A percentile compares a stretch with the other conserved stretches of the same genome.
Conservation (phyloP, 2,329 filamentous ascomycete species). For the Pezicula neosporulosa region DNA sequence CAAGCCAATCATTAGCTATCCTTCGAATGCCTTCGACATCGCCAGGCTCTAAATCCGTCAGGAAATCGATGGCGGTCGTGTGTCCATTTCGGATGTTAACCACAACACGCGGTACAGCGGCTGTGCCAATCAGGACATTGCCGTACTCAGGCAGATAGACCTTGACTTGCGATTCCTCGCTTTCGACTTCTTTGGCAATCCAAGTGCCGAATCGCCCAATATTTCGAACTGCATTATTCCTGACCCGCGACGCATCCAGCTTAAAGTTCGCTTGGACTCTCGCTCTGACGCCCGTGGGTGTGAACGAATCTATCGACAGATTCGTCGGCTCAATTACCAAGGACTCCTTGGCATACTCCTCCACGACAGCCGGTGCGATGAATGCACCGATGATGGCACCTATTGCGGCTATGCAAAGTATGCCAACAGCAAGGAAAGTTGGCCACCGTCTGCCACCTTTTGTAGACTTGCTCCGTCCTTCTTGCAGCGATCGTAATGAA, state of each 20-base stretch:
- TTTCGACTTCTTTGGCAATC: conserved; percentile 75
- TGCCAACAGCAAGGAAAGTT: conserved; percentile 67
- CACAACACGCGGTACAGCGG: conserved; percentile 69
- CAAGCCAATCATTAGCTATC: conserved; percentile 85
- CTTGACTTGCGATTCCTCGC: conserved; percentile 65
- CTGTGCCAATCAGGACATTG: conserved; percentile 73
- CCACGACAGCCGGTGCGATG: conserved; percentile 73
- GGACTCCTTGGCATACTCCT: conserved; percentile 84
- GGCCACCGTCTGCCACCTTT: conserved; percentile 62
- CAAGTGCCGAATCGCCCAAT: conserved; percentile 77
- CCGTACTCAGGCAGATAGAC: conserved; percentile 83
- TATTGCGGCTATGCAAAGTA: conserved; percentile 61
- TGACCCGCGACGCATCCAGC: conserved; percentile 75
- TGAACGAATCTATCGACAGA: conserved; percentile 83
- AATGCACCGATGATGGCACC: conserved; percentile 76
- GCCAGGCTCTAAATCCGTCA: conserved; percentile 73
- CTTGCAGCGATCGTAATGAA: conserved; percentile 31
- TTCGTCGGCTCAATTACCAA: conserved; percentile 78
- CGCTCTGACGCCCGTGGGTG: conserved; percentile 70
- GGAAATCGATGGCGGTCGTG: conserved; percentile 73
- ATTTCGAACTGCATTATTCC: conserved; percentile 66
- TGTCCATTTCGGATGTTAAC: conserved; percentile 76
- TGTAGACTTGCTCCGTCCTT: conserved; percentile 19
- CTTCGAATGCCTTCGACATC: conserved; percentile 72
- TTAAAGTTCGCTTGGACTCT: conserved; percentile 79